Percentiles rank a stretch among this genome's conserved stretches.
Conservation (phyloP, 83 land plant species). For the Diphasiastrum complanatum region DNA sequence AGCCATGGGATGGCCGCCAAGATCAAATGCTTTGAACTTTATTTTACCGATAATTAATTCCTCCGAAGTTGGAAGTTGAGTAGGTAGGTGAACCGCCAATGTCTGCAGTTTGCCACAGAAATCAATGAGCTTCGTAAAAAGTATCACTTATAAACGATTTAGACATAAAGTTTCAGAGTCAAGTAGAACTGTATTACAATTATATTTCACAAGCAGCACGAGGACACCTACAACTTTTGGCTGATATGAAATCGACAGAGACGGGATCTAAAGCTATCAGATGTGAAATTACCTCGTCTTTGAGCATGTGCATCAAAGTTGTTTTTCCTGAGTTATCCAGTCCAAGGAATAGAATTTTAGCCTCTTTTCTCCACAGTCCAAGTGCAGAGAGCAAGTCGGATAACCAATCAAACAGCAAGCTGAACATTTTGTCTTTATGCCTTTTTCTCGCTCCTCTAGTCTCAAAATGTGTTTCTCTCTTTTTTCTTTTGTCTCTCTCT, state of each 20-base stretch:
- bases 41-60: slow-evolving; percentile 28
- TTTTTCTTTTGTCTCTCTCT: too few relatives aligned
- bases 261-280: background rate
- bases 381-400: slow-evolving; percentile 25
- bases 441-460: too few relatives aligned
- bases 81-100: slow-evolving; percentile 26
- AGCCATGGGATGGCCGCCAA: slow-evolving; percentile 31
- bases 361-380: slow-evolving; percentile 27
- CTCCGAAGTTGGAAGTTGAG: slow-evolving; percentile 28
- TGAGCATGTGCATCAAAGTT: slow-evolving; percentile 27
- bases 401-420: slow-evolving; percentile 28
- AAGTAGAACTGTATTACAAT: background rate
- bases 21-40: slow-evolving; percentile 33
- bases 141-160: background rate
- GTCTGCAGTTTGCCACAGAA: slow-evolving; percentile 7
- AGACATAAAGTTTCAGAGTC: background rate
- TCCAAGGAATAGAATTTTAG: slow-evolving; percentile 25
- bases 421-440: too few relatives aligned
- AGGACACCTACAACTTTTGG: background rate
- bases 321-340: slow-evolving; percentile 29
- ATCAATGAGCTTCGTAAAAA: background rate
- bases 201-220: background rate
- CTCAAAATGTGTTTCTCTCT: too few relatives aligned
- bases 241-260: background rate
- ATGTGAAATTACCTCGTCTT: slow-evolving; percentile 20